Evolutionary conservation across 1,284 basidiomycete species (phyloP).

Genomic region (Ceratobasidium sp.): DNA sequence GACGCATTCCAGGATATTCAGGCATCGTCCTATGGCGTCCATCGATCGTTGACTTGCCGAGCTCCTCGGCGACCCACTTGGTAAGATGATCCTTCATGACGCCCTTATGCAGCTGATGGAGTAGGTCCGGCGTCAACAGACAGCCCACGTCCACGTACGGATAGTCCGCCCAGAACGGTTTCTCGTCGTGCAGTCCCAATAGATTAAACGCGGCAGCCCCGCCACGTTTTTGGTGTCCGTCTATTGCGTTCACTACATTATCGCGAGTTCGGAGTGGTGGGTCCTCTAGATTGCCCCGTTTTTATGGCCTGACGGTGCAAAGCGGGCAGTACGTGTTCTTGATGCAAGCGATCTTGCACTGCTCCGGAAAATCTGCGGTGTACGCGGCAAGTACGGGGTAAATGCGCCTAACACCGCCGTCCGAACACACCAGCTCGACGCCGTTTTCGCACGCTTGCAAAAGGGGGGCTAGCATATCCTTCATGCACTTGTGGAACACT

Average conservation of each 20-base stretch:
- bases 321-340: conserved; percentile 28
- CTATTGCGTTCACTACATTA: not conserved
- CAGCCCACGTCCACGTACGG: conserved; percentile 52
- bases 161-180: conserved; percentile 53
- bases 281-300: conserved; percentile 9
- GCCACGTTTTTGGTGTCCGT: not conserved
- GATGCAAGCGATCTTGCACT: conserved; percentile 37
- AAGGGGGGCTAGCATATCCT: conserved; percentile 36
- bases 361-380: conserved; percentile 48
- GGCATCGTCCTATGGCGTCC: conserved; percentile 34
- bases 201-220: not conserved
- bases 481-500: conserved; percentile 30
- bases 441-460: conserved; percentile 7
- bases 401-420: conserved; percentile 32
- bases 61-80: conserved; percentile 45
- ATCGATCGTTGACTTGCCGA: conserved; percentile 41
- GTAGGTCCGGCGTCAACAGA: conserved; percentile 53
- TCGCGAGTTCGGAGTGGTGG: conserved; percentile 6
- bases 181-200: conserved; percentile 7
- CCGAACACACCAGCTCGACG: conserved; percentile 26
- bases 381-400: conserved; percentile 37
- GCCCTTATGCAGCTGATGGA: too few relatives aligned
- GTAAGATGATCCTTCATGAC: conserved; percentile 52
- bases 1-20: conserved; percentile 18
- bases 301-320: conserved; percentile 10